Conservation (phyloP, 306 rosid genomes). For the Cicer arietinum region DNA sequence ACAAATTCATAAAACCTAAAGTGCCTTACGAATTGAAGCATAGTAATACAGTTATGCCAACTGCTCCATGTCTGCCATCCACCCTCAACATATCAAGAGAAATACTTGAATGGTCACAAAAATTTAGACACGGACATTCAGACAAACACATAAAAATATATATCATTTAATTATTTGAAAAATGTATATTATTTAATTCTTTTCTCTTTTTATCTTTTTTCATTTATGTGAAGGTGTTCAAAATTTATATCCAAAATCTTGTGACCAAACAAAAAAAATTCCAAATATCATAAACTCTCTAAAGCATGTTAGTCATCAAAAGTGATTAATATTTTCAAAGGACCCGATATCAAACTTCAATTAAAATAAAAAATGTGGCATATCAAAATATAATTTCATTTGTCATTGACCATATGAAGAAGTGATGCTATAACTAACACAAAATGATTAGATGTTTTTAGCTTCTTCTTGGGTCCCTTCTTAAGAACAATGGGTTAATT, state of each 20-base stretch:
- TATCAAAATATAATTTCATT: background rate
- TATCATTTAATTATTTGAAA: too few relatives aligned
- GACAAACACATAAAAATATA: too few relatives aligned
- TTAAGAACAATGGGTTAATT: background rate
- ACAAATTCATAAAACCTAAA: slow-evolving; percentile 1
- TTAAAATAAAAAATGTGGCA: background rate
- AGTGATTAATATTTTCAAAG: background rate
- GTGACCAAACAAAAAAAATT: too few relatives aligned
- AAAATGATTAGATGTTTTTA: background rate
- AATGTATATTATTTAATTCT: too few relatives aligned
- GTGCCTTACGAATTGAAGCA: background rate
- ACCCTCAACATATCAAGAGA: background rate
- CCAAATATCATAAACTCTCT: background rate
- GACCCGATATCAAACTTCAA: background rate
- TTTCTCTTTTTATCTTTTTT: too few relatives aligned
- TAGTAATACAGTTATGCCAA: background rate
- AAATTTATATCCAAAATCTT: too few relatives aligned
- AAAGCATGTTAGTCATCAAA: background rate
- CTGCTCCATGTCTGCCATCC: background rate
- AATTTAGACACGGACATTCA: too few relatives aligned
- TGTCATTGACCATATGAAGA: background rate
- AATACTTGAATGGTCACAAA: too few relatives aligned
- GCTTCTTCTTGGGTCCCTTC: background rate
- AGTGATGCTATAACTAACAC: background rate
- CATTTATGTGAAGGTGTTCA: too few relatives aligned